A percentile compares a stretch with the other conserved stretches of the same genome.
phyloP scores from a whole-genome alignment of 805 yeast genomes.

The Sugiyamaella floridensis region DNA sequence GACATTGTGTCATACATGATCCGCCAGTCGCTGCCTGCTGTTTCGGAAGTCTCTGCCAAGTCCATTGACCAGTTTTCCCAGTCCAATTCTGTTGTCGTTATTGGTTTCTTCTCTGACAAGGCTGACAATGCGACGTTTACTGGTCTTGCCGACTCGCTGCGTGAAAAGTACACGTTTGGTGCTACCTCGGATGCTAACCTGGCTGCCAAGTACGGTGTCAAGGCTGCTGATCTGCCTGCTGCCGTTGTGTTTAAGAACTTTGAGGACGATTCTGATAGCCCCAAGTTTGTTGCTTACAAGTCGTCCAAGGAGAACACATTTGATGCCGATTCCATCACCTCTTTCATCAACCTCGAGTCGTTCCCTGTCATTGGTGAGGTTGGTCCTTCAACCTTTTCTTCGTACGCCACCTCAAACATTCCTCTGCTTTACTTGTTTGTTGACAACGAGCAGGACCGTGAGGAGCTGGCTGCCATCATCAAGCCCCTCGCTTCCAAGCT shows the following conservation, averaged over 20 bases:
- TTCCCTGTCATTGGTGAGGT: constrained; percentile 86
- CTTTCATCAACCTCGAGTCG: constrained; percentile 53
- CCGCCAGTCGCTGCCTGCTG: constrained; percentile 76
- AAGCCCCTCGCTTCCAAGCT: constrained; percentile 60
- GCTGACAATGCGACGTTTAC: constrained; percentile 52
- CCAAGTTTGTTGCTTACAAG: constrained; percentile 23
- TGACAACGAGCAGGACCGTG: constrained; percentile 59
- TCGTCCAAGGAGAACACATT: constrained; percentile 25
- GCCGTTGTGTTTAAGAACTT: constrained; percentile 39
- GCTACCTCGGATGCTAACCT: constrained; percentile 37
- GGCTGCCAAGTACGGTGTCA: constrained; percentile 36
- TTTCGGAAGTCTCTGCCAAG: constrained; percentile 42
- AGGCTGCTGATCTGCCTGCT: constrained; percentile 34
- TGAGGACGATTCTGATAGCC: constrained; percentile 29
- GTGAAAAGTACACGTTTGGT: constrained; percentile 60
- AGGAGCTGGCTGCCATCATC: constrained; percentile 45
- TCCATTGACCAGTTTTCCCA: constrained; percentile 46
- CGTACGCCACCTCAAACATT: constrained; percentile 60
- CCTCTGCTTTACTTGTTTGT: constrained; percentile 91
- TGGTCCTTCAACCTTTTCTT: constrained; percentile 66
- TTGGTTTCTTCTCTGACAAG: constrained; percentile 50
- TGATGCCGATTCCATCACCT: constrained; percentile 34
- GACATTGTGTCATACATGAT: constrained; percentile 74
- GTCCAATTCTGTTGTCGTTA: constrained; percentile 35
- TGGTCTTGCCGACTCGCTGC: constrained; percentile 53